phyloP scores from a whole-genome alignment of 306 rosid species.

The Vigna reflexopilosa region DNA sequence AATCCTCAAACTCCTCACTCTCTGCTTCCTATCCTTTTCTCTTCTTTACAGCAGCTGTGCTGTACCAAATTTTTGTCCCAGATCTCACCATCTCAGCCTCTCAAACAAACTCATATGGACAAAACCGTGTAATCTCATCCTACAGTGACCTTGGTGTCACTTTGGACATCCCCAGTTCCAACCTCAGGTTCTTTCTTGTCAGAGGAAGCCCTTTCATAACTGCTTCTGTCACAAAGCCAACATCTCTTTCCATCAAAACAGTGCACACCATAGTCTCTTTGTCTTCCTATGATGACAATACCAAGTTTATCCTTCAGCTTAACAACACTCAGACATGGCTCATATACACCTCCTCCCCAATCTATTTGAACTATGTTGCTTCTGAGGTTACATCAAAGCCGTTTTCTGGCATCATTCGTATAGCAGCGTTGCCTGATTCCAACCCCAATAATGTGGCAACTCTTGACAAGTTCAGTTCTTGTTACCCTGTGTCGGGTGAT shows the following conservation, averaged over 20 bases:
- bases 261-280: constrained; percentile 49
- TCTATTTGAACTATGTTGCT: constrained; percentile 44
- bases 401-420: constrained; percentile 65
- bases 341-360: constrained; percentile 62
- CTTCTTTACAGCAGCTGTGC: constrained; percentile 51
- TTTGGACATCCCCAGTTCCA: constrained; percentile 64
- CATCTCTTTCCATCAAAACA: constrained; percentile 50
- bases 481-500: constrained; percentile 75
- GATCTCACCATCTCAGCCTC: constrained; percentile 71
- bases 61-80: constrained; percentile 61
- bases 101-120: background rate
- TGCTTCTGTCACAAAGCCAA: constrained; percentile 41
- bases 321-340: constrained; percentile 81
- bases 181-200: constrained; percentile 67
- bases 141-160: constrained; percentile 71
- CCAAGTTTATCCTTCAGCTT: constrained; percentile 61
- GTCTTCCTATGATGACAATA: constrained; percentile 44
- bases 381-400: constrained; percentile 51
- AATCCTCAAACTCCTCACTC: constrained; percentile 26
- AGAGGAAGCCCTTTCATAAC: constrained; percentile 84
- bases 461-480: constrained; percentile 64
- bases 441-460: constrained; percentile 39
- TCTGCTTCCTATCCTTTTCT: constrained; percentile 64
- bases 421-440: constrained; percentile 60
- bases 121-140: constrained; percentile 58